Conservation (phyloP, 176 grass and related monocot genomes). For the Aegilops speltoides region DNA sequence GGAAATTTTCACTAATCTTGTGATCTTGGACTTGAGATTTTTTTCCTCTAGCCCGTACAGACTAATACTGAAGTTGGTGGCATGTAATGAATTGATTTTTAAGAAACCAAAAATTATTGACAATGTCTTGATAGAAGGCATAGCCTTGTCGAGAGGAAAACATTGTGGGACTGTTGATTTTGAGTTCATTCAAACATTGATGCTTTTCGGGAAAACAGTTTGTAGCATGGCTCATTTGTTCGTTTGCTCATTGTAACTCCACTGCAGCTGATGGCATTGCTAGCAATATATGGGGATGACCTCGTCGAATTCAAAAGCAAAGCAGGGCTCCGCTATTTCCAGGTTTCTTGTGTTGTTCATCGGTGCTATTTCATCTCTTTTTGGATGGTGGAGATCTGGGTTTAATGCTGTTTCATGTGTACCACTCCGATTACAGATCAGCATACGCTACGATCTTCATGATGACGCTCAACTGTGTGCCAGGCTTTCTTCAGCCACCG, state of each 20-base stretch:
- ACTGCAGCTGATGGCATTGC: conserved; percentile 50
- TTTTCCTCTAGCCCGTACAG: no score
- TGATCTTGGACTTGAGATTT: not conserved
- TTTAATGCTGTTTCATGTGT: not conserved
- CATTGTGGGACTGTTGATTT: not conserved
- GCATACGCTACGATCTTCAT: conserved; percentile 28
- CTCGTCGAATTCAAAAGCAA: conserved; percentile 30
- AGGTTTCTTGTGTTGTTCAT: conserved; percentile 32
- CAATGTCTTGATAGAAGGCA: not conserved
- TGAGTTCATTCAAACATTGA: not conserved
- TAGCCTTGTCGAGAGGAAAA: not conserved
- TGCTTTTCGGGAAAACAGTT: not conserved
- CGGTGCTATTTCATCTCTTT: not conserved
- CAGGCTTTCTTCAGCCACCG: conserved; percentile 32
- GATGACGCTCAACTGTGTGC: conserved; percentile 10
- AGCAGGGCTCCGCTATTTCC: conserved; percentile 44
- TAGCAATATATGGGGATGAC: conserved; percentile 51
- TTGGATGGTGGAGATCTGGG: not conserved
- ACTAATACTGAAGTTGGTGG: no score
- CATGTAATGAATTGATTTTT: no score
- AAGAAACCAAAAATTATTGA: not conserved
- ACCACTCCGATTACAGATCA: conserved; percentile 4
- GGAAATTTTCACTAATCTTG: no score
- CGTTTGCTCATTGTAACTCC: not conserved
- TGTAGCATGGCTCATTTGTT: not conserved